These are phyloP conservation scores for Yarrowia yakushimensis DNA, from an alignment of 805 yeast genomes.

Conservation along the genomic window DNA sequence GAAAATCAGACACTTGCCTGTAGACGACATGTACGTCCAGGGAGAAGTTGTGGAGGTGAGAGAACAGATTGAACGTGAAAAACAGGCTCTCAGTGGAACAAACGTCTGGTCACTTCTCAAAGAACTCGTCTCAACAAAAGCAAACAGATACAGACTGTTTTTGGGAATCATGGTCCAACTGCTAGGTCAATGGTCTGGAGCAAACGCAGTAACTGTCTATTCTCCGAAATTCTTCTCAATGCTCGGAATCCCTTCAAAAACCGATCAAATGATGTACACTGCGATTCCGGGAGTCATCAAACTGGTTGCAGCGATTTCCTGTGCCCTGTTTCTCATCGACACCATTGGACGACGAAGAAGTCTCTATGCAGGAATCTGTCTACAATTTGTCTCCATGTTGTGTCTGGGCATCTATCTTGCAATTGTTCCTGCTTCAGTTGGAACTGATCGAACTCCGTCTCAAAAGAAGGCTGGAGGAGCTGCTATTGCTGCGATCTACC, in stretches of 20 bases:
- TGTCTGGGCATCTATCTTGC: conserved; percentile 47
- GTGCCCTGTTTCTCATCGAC: conserved; percentile 55
- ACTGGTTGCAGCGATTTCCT: conserved; percentile 46
- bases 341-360: conserved; percentile 52
- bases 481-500: conserved; percentile 50
- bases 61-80: conserved; percentile 45
- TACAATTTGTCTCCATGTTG: conserved; percentile 46
- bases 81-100: conserved; percentile 33
- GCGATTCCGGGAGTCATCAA: conserved; percentile 54
- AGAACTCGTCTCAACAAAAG: conserved; percentile 41
- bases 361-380: conserved; percentile 46
- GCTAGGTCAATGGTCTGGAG: conserved; percentile 52
- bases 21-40: conserved; percentile 49
- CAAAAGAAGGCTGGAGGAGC: conserved; percentile 43
- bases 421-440: conserved; percentile 34
- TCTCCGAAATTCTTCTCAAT: conserved; percentile 51
- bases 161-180: conserved; percentile 43
- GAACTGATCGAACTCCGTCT: conserved; percentile 42
- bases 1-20: conserved; percentile 45
- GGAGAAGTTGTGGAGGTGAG: conserved; percentile 52
- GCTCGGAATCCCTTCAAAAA: conserved; percentile 44
- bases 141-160: conserved; percentile 42
- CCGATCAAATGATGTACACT: conserved; percentile 46
- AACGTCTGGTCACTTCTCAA: conserved; percentile 39
- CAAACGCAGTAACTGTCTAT: conserved; percentile 53